Evolutionary conservation across 1,139 yeast species (phyloP).

Genomic region (Suhomyces taliae): DNA sequence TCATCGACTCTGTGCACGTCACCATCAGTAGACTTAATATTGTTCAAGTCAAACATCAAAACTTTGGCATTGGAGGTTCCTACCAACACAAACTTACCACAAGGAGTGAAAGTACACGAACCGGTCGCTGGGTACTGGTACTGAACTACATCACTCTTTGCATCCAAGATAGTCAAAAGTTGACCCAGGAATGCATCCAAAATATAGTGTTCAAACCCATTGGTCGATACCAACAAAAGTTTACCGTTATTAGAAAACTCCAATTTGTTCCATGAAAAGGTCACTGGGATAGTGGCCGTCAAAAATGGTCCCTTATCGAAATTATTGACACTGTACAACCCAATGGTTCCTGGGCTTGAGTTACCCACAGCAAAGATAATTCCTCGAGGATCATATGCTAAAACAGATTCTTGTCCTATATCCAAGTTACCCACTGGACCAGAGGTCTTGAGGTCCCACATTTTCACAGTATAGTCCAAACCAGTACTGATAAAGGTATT

Average conservation of each 20-base stretch:
- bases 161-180: conserved; percentile 46
- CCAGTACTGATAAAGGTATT: conserved; percentile 72
- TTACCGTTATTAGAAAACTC: conserved; percentile 88
- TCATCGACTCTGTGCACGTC: conserved; percentile 14
- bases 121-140: conserved; percentile 56
- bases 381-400: conserved; percentile 81
- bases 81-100: conserved; percentile 69
- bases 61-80: conserved; percentile 54
- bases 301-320: conserved; percentile 59
- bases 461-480: conserved; percentile 72
- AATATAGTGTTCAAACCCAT: conserved; percentile 53
- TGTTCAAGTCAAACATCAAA: conserved; percentile 61
- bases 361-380: conserved; percentile 71
- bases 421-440: conserved; percentile 64
- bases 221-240: conserved; percentile 64
- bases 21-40: conserved; percentile 32
- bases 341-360: conserved; percentile 44
- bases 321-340: conserved; percentile 60
- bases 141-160: conserved; percentile 14
- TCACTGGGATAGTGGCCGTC: conserved; percentile 29
- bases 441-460: conserved; percentile 80
- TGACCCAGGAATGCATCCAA: conserved; percentile 74
- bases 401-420: conserved; percentile 53
- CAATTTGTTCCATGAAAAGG: conserved; percentile 54
- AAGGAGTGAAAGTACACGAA: conserved; percentile 74